Base-by-base conservation (phyloP, 176 grass and related monocot species). In the bread wheat (Triticum aestivum) region DNA sequence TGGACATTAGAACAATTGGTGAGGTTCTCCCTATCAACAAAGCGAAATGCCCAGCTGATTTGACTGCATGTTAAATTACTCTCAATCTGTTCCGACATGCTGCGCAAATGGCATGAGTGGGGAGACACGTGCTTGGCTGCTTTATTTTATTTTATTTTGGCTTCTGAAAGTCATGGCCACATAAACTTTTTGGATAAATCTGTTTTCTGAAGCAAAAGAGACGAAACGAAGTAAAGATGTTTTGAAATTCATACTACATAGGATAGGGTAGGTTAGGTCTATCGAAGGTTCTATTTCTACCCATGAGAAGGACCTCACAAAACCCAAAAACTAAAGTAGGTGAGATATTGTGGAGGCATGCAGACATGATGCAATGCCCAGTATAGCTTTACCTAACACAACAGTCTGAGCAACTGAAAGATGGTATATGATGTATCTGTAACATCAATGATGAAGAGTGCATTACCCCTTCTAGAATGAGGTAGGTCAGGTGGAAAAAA, bases 371-470 rank as follows among this genome's bases (percentile, higher is more conserved):
- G 86, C 74, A 79, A 86, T 77, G 74, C 83, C 70, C 75, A 77
- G 79, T 76, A 84, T 85, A 83, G 69, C 74, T 90, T 88, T 88
- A 93, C 92, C 88, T 86, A 91, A 90, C 73, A 84, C 92, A 79
- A 88, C 51, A 54, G 86, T 83, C 79, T 77, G 67, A 80, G 74
- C 86, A 88, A 88, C 88, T 83, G 86, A 82, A 85, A 88, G 75
- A 83, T 76, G 76, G 63, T 83, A 66, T 75, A 68, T 80, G 83
- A 88, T 93, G 81, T 83, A 41, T 83, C 79, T 69, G 80, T 77
- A 86, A 72, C 75, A 70, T 88, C 86, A 76, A 87, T 88, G 79
- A 79, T 88, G 79, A 82, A 85, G 68, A 80, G 41, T 66, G 68
- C 81, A 81, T 74, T 89, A 77, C 56, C 72, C 76, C 81, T 87